A percentile compares a stretch with the other conserved stretches of the same genome.
phyloP scores from a whole-genome alignment of 192 early-diverging fungal genomes.

The Dimargaris cristalligena region DNA sequence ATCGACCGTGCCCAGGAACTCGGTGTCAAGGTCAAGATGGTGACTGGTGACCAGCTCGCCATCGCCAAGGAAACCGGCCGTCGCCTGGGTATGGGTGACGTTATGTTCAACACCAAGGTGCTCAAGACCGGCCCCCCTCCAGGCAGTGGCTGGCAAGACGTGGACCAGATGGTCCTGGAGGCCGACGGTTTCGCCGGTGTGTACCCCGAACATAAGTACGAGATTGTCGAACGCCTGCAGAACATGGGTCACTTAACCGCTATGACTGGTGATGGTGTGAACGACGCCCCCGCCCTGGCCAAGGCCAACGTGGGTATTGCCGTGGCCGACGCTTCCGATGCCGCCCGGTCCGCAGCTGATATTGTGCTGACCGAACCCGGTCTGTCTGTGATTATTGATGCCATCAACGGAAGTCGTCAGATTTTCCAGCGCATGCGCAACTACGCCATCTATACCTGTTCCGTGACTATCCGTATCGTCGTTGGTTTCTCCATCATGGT shows the following conservation, averaged over 20 bases:
- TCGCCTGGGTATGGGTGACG: slow-evolving; percentile 49
- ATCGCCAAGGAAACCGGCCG: slow-evolving; percentile 72
- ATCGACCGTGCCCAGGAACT: slow-evolving; percentile 55
- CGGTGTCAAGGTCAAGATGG: slow-evolving; percentile 83
- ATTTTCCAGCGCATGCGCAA: slow-evolving; percentile 96
- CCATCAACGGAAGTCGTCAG: slow-evolving; percentile 73
- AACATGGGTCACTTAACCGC: slow-evolving; percentile 52
- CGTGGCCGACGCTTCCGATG: slow-evolving; percentile 57
- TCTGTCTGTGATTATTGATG: slow-evolving; percentile 78
- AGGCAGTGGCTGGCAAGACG: slow-evolving; percentile 32
- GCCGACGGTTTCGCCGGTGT: slow-evolving; percentile 52
- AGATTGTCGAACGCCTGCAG: slow-evolving; percentile 49
- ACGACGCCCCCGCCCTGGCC: slow-evolving; percentile 51
- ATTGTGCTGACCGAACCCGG: slow-evolving; percentile 66
- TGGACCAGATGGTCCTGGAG: slow-evolving; percentile 40
- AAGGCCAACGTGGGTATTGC: slow-evolving; percentile 61
- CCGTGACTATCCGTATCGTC: slow-evolving; percentile 67
- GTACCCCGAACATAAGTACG: slow-evolving; percentile 52
- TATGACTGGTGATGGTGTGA: slow-evolving; percentile 61
- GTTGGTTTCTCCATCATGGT: slow-evolving; percentile 50
- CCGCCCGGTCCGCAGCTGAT: slow-evolving; percentile 58
- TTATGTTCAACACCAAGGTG: slow-evolving; percentile 48
- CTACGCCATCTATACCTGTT: slow-evolving; percentile 83
- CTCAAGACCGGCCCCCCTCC: slow-evolving; percentile 46
- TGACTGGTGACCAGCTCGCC: slow-evolving; percentile 81